These are phyloP conservation scores for Huntiella savannae DNA, from an alignment of 2,329 filamentous ascomycete species.

Conservation along the genomic window DNA sequence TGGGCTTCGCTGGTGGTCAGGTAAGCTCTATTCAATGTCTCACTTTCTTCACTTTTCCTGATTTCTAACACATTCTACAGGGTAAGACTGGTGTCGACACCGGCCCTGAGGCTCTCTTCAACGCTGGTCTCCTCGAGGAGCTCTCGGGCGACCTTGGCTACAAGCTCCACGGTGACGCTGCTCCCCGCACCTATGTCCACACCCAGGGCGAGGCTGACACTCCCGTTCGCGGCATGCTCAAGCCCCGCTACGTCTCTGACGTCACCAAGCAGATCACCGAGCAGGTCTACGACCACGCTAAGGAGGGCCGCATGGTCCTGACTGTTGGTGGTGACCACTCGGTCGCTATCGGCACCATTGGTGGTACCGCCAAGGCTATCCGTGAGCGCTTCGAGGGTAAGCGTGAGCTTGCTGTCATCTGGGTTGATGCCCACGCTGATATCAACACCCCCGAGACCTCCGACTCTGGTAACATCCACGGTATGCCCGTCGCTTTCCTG, in stretches of 20 bases:
- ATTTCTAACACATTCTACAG: conserved; percentile 23
- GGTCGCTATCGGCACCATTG: conserved; percentile 86
- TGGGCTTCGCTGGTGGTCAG: conserved; percentile 93
- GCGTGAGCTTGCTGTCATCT: conserved; percentile 82
- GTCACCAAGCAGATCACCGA: conserved; percentile 63
- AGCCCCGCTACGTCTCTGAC: conserved; percentile 65
- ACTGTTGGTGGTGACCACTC: conserved; percentile 93
- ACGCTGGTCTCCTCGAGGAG: conserved; percentile 69
- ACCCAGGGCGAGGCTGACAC: conserved; percentile 55
- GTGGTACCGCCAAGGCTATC: conserved; percentile 69
- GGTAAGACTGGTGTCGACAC: conserved; percentile 84
- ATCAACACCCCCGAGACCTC: conserved; percentile 92
- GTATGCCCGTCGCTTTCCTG: conserved; percentile 89
- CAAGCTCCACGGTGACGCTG: conserved; percentile 65
- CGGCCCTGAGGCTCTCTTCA: conserved; percentile 72
- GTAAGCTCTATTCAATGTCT: conserved; percentile 29
- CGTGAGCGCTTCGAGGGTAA: conserved; percentile 52
- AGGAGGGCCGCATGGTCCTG: conserved; percentile 66
- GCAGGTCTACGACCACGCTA: conserved; percentile 76
- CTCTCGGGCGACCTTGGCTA: conserved; percentile 74
- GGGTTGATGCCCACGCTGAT: conserved; percentile 95
- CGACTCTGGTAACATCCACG: conserved; percentile 84
- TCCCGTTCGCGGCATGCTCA: conserved; percentile 83
- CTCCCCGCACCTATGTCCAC: conserved; percentile 65
- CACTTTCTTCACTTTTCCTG: neutral